Conservation (phyloP, 345 rosid genomes). For the Camelina sativa region DNA sequence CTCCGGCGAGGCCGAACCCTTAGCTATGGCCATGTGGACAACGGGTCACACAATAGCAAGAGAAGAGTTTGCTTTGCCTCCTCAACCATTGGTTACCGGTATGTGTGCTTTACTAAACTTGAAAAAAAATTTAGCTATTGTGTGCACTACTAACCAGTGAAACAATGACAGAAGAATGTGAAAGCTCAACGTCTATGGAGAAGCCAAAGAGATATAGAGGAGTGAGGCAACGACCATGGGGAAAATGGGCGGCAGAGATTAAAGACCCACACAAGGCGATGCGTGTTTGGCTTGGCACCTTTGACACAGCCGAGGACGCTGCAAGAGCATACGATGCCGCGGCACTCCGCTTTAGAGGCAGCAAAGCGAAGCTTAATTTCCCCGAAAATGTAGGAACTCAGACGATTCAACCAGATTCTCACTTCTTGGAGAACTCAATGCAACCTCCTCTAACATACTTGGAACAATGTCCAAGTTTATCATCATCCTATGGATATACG, state of each 20-base stretch:
- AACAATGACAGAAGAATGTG: constrained; percentile 9
- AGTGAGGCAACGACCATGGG: constrained; percentile 51
- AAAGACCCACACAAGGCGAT: constrained; percentile 83
- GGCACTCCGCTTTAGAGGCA: constrained; percentile 75
- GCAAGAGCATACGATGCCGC: constrained; percentile 86
- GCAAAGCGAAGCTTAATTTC: constrained; percentile 61
- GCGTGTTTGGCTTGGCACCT: constrained; percentile 85
- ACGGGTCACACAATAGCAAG: background rate
- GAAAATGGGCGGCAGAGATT: constrained; percentile 39
- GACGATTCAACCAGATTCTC: background rate
- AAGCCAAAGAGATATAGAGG: constrained; percentile 73
- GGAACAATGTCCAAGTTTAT: constrained; percentile 18
- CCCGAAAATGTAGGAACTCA: constrained; percentile 27
- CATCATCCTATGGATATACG: background rate
- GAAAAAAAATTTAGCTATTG: background rate
- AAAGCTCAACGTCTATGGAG: constrained; percentile 34
- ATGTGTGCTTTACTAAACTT: background rate
- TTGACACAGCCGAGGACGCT: constrained; percentile 82
- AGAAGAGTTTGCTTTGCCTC: background rate
- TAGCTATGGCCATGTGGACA: background rate
- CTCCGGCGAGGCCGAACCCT: constrained; percentile 16
- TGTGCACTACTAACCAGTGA: background rate
- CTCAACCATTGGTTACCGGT: background rate
- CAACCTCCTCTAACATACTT: background rate
- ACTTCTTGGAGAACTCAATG: background rate